phyloP scores from a whole-genome alignment of 345 rosid genomes.

The Pugionium dolabratum region DNA sequence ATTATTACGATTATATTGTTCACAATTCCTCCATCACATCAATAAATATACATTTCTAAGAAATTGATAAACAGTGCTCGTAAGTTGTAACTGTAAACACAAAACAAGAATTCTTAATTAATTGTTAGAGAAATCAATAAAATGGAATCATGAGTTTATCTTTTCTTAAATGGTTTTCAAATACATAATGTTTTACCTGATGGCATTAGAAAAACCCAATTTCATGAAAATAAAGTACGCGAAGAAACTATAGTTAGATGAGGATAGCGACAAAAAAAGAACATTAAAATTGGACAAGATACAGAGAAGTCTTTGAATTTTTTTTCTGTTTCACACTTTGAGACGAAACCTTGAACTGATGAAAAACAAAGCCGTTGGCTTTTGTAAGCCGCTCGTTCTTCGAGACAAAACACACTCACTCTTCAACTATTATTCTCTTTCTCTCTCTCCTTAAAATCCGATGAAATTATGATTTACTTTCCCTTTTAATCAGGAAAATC shows the following conservation, averaged over 20 bases:
- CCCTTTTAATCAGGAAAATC: conserved; percentile 38
- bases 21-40: conserved; percentile 34
- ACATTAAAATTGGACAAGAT: not conserved
- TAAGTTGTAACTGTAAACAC: conserved; percentile 33
- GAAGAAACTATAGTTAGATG: conserved; percentile 29
- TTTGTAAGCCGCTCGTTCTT: conserved; percentile 44
- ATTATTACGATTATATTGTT: conserved; percentile 13
- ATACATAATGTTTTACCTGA: conserved; percentile 3
- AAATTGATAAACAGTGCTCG: conserved; percentile 7
- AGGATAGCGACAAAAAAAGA: conserved; percentile 19
- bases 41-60: not conserved
- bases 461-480: conserved; percentile 40
- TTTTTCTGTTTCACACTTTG: conserved; percentile 38
- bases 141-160: conserved; percentile 3
- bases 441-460: conserved; percentile 33
- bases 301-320: conserved; percentile 26
- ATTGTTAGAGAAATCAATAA: not conserved
- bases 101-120: conserved; percentile 21
- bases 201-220: conserved; percentile 18
- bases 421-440: conserved; percentile 18
- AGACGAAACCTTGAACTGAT: not conserved
- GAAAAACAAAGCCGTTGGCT: conserved; percentile 36
- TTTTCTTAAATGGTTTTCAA: not conserved
- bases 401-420: conserved; percentile 40
- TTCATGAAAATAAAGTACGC: not conserved